Conservation (phyloP, 2,329 filamentous ascomycete species). For the Fusarium nurragi region DNA sequence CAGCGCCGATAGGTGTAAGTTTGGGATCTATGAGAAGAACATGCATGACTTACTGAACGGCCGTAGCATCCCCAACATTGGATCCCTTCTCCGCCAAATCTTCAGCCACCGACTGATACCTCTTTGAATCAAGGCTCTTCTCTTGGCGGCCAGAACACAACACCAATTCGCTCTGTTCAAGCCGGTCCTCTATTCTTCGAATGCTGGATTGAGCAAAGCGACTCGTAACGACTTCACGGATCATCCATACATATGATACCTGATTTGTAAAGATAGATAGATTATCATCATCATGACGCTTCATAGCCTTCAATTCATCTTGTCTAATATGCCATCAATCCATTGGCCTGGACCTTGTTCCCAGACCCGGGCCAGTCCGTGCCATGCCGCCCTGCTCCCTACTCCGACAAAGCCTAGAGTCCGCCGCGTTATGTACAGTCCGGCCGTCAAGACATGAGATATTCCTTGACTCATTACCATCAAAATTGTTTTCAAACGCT, state of each 20-base stretch:
- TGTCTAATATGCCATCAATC: slow-evolving; percentile 36
- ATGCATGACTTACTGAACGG: neutral
- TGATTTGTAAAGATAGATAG: slow-evolving; percentile 14
- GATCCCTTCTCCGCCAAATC: slow-evolving; percentile 64
- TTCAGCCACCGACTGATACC: slow-evolving; percentile 51
- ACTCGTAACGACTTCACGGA: neutral
- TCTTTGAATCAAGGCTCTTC: slow-evolving; percentile 43
- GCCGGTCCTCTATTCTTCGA: slow-evolving; percentile 71
- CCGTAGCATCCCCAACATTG: slow-evolving; percentile 67
- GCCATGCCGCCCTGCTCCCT: slow-evolving; percentile 35
- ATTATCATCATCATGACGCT: slow-evolving; percentile 39
- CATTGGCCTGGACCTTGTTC: slow-evolving; percentile 26
- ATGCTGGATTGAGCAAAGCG: slow-evolving; percentile 66
- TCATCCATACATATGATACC: slow-evolving; percentile 14
- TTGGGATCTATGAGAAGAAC: slow-evolving; percentile 26
- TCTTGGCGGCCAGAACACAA: slow-evolving; percentile 55
- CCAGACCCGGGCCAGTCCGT: slow-evolving; percentile 36
- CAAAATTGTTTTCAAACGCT: slow-evolving; percentile 30
- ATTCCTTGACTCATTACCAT: slow-evolving; percentile 27
- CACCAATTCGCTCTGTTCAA: slow-evolving; percentile 62
- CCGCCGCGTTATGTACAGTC: slow-evolving; percentile 37
- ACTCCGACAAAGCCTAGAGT: slow-evolving; percentile 32
- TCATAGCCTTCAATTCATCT: slow-evolving; percentile 39
- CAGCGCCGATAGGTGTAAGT: slow-evolving; percentile 67
- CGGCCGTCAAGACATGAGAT: slow-evolving; percentile 29